Evolutionary conservation across 2,329 filamentous ascomycete genomes (phyloP).

Genomic region (Ceratocystis huliohia): DNA sequence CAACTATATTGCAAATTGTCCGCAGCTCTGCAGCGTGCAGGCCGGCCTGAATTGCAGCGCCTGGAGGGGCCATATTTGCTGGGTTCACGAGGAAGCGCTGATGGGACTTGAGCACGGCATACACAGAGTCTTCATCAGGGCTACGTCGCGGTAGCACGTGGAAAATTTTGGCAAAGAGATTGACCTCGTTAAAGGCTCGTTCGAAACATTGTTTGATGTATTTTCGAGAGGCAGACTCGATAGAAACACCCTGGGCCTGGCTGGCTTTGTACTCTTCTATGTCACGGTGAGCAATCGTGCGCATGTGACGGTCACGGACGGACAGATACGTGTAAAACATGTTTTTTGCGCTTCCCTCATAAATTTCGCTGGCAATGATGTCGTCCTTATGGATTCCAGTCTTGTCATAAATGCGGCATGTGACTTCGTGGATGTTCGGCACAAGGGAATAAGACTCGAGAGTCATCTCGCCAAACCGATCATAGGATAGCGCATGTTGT

Average conservation of each 20-base stretch:
- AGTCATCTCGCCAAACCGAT: constrained; percentile 46
- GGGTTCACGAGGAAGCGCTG: constrained; percentile 41
- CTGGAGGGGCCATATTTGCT: constrained; percentile 42
- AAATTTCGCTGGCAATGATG: constrained; percentile 38
- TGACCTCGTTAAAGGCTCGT: constrained; percentile 42
- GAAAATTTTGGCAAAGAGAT: constrained; percentile 43
- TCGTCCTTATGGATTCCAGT: constrained; percentile 35
- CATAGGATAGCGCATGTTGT: constrained; percentile 46
- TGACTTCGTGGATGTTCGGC: constrained; percentile 42
- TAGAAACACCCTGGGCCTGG: constrained; percentile 37
- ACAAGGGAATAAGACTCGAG: constrained; percentile 44
- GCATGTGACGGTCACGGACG: constrained; percentile 42
- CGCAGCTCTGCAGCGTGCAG: constrained; percentile 38
- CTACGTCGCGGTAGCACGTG: constrained; percentile 43
- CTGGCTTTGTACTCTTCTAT: constrained; percentile 39
- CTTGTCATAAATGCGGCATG: constrained; percentile 40
- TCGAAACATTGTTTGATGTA: constrained; percentile 50
- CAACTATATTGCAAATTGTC: constrained; percentile 42
- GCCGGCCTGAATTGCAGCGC: constrained; percentile 37
- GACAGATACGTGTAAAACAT: constrained; percentile 43
- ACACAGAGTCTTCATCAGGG: constrained; percentile 38
- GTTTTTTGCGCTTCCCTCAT: constrained; percentile 41
- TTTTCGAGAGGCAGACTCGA: constrained; percentile 45
- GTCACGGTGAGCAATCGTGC: constrained; percentile 41
- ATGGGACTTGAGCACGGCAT: constrained; percentile 37